phyloP scores from a whole-genome alignment of 2,329 filamentous ascomycete genomes.

The Corynespora cassiicola region DNA sequence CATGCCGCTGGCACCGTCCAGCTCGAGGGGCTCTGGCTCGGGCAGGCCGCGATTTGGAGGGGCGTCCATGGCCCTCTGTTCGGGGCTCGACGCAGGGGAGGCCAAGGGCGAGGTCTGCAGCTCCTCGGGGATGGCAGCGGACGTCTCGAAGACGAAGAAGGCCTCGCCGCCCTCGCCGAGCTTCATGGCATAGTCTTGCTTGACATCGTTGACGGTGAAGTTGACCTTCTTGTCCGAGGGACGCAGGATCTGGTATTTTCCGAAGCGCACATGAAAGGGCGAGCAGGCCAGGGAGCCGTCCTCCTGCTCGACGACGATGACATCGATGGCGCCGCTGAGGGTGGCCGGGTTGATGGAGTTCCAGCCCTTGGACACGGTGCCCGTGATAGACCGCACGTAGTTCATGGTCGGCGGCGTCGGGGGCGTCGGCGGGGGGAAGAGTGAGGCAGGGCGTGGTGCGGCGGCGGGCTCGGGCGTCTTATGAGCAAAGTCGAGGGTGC shows the following conservation, averaged over 20 bases:
- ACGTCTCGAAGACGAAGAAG: conserved; percentile 98
- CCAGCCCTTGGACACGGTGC: conserved; percentile 97
- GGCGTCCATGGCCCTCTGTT: conserved; percentile 60
- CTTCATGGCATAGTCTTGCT: conserved; percentile 97
- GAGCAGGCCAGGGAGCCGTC: conserved; percentile 89
- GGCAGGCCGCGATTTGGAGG: conserved; percentile 58
- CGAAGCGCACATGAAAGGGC: conserved; percentile 97
- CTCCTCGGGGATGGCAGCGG: conserved; percentile 87
- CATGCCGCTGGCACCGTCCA: conserved; percentile 56
- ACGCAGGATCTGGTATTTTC: conserved; percentile 94
- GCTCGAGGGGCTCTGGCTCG: conserved; percentile 74
- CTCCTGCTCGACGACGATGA: conserved; percentile 96
- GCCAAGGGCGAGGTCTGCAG: conserved; percentile 94
- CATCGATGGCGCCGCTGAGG: conserved; percentile 96
- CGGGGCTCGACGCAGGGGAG: conserved; percentile 86
- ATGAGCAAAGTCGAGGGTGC: conserved; percentile 3
- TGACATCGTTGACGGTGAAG: conserved; percentile 90
- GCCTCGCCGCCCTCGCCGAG: conserved; percentile 96
- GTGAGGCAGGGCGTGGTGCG: conserved; percentile 1
- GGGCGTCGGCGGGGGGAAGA: conserved; percentile 8
- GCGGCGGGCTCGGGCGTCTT: conserved; percentile 1
- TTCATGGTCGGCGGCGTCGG: conserved; percentile 68
- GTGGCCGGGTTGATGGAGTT: conserved; percentile 99
- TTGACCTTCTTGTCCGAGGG: conserved; percentile 99
- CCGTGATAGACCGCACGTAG: conserved; percentile 95